These are phyloP conservation scores for Botrytis cinerea DNA, from an alignment of 2,329 filamentous ascomycete species.

Conservation along the genomic window DNA sequence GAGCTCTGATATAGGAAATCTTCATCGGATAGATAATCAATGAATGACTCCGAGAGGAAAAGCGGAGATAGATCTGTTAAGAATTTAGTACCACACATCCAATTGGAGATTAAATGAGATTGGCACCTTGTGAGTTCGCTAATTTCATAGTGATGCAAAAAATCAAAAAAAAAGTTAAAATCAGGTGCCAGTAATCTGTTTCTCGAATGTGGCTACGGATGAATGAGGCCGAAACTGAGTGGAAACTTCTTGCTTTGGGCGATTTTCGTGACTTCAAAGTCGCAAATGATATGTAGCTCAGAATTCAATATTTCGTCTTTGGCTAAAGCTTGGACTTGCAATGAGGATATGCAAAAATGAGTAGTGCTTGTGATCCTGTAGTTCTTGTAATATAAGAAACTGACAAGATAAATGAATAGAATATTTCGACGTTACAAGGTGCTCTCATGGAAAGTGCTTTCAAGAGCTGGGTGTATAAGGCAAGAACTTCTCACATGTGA, in stretches of 20 bases:
- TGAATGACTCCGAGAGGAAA: neutral
- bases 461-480: neutral
- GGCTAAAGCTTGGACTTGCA: neutral
- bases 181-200: neutral
- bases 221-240: neutral
- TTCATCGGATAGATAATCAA: neutral
- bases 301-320: neutral
- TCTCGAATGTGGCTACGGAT: neutral
- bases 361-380: neutral
- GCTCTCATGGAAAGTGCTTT: neutral
- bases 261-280: neutral
- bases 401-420: neutral
- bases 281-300: neutral
- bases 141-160: neutral
- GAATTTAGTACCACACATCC: neutral
- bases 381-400: neutral
- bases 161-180: too few relatives aligned
- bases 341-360: neutral
- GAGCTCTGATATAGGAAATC: neutral
- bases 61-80: neutral
- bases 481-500: neutral
- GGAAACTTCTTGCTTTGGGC: neutral
- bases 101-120: neutral
- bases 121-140: neutral
- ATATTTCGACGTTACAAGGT: neutral